Evolutionary conservation across 257 asterid species (phyloP), one percentile per base, ranked within the genome.

Genomic region (Nicotiana otophora): DNA sequence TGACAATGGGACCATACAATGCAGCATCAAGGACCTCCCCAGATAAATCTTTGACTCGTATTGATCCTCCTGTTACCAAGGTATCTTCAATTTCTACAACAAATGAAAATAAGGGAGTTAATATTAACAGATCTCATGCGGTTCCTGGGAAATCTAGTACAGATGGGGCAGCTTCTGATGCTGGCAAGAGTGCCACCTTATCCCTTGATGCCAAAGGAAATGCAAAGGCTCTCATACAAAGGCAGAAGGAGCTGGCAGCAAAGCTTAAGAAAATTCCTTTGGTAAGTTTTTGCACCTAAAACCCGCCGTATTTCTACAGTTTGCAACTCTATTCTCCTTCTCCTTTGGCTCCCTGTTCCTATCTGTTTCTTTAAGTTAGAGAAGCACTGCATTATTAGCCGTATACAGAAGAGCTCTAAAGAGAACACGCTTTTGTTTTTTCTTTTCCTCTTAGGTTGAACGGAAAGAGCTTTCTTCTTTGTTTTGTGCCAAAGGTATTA

Each of bases 91-190:
- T 92, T 92, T 90, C 92, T 85, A 93, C 92, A 93, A 92, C 96
- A 92, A 93, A 93, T 92, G 98, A 96, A 96, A 96, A 92, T 94
- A 94, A 91, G 96, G 97, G 98, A 94, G 97, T 91, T 96, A 94
- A 92, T 94, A 88, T 77, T 93, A 93, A 87, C 98, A 90, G 98
- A 93, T 93, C 92, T 96, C 94, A 96, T 93, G 98, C 90, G 99
- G 98, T 91, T 94, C 95, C 94, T 94, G 99, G 98, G 97, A 93
- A 94, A 92, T 93, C 93, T 87, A 94, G 98, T 94, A 94, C 99
- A 93, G 99, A 94, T 94, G 95, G 93, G 90, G 88, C 91, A 85
- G 87, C 93, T 91, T 82, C 92, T 81, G 92, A 87, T 88, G 92
- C 90, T 74, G 92, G 94, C 89, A 92, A 90, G 92, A 86, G 88